phyloP scores from a whole-genome alignment of 2,329 filamentous ascomycete genomes.

The Aspergillus quadrilineatus region DNA sequence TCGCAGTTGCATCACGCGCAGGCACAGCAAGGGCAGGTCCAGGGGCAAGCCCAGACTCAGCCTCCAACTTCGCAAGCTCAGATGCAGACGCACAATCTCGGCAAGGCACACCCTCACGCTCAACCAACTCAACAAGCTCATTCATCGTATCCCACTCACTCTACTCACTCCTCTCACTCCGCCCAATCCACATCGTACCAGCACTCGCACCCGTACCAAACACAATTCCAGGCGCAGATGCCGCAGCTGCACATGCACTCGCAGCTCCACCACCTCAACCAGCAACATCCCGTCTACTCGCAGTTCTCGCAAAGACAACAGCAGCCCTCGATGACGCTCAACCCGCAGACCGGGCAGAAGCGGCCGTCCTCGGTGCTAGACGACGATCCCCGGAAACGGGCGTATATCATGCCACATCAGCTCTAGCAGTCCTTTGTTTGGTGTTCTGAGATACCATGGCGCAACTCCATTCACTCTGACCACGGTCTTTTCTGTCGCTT shows the following conservation, averaged over 20 bases:
- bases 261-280: constrained; percentile 12
- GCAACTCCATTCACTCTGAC: too few relatives aligned
- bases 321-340: constrained; percentile 20
- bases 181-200: constrained; percentile 6
- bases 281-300: constrained; percentile 7
- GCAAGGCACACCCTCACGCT: background rate
- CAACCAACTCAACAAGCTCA: constrained; percentile 3
- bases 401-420: constrained; percentile 23
- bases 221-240: constrained; percentile 13
- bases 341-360: constrained; percentile 19
- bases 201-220: constrained; percentile 13
- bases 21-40: background rate
- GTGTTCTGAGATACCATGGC: background rate
- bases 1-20: background rate
- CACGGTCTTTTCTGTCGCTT: background rate
- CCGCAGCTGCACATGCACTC: constrained; percentile 16
- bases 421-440: constrained; percentile 10
- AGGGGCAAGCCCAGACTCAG: background rate
- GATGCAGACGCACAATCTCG: background rate
- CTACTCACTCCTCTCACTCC: background rate
- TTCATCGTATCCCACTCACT: background rate
- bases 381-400: constrained; percentile 24
- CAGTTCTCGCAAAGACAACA: constrained; percentile 17
- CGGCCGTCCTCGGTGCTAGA: constrained; percentile 16
- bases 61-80: background rate